Conservation (phyloP, 192 early-diverging fungal species). For the Coemansia reversa region DNA sequence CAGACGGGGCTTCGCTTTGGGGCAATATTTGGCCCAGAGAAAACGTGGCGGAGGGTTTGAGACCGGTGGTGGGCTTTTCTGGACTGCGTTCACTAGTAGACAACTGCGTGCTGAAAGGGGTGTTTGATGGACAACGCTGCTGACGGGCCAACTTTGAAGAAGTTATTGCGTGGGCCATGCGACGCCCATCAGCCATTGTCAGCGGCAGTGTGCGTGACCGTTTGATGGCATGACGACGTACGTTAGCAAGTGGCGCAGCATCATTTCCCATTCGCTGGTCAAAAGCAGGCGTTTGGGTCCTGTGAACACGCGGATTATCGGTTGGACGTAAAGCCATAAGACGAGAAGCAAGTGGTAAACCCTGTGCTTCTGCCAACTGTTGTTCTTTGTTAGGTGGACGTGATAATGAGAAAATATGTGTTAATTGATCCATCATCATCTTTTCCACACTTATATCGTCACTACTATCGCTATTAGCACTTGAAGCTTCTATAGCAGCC, state of each 20-base stretch:
- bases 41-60: neutral
- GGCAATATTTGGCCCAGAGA: neutral
- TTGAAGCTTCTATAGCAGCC: too few relatives aligned
- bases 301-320: neutral
- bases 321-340: constrained; percentile 11
- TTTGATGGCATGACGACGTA: neutral
- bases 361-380: constrained; percentile 49
- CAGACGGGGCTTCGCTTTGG: too few relatives aligned
- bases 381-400: constrained; percentile 25
- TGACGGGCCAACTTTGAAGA: neutral
- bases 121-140: too few relatives aligned
- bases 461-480: too few relatives aligned
- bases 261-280: neutral
- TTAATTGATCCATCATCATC: constrained; percentile 28
- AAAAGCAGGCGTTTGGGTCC: neutral
- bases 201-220: constrained; percentile 21
- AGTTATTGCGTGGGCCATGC: constrained; percentile 5
- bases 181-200: constrained; percentile 19
- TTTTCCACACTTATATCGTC: constrained; percentile 3
- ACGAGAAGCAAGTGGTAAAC: constrained; percentile 43
- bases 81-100: neutral
- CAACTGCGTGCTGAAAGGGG: neutral
- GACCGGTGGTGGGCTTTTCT: neutral
- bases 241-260: too few relatives aligned
- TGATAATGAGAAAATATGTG: constrained; percentile 40